Base-by-base conservation (phyloP, 352 stramenopile species). In the Hyphochytrium catenoides region DNA sequence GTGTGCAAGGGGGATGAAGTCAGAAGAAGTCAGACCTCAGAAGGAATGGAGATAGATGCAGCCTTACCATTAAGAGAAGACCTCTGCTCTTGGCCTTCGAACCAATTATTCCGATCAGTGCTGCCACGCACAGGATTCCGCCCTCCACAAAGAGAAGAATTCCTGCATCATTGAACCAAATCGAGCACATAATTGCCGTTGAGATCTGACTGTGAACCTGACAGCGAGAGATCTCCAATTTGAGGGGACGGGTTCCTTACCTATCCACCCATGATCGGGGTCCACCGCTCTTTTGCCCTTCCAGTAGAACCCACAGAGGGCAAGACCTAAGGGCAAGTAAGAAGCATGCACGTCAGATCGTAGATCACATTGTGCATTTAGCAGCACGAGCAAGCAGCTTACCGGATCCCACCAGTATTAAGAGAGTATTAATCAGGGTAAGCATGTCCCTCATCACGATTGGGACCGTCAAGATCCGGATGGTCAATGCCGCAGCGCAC, bases 381-480 rank as follows among this genome's bases (percentile, higher is more conserved):
- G 32, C 19, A 0, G 7, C 4, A 12, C 1, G 0, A 14, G 15
- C n/a, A 3, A 19, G 14, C 9, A 24, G 44, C 41, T 17, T 11
- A 57, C 50, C 51, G 3, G 43, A 46, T 41, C 65, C 68, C 8
- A 79, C 50, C 11, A 60, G 39, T 17, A 68, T 49, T 38, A 78
- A 83, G 36, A 67, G 50, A 20, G 50, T 48, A 47, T 77, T 79
- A 47, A 74, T 57, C 21, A 79, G 59, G 3, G 59, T 62, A 36
- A 79, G 50, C 52, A 83, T 61, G 43, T 55, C 71, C 43, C 71
- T 71, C 65, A 83, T 79, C 36, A 83, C 58, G 47, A 79, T 75
- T 4, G 68, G 68, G 23, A 83, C 59, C n/a, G 63, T 76, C 24
- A 77, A 62, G 45, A 83, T 78, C 44, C 64, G 62, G 16, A 83